Conservation (phyloP, 768 basidiomycete species). For the Phanerodontia chrysosporium region DNA sequence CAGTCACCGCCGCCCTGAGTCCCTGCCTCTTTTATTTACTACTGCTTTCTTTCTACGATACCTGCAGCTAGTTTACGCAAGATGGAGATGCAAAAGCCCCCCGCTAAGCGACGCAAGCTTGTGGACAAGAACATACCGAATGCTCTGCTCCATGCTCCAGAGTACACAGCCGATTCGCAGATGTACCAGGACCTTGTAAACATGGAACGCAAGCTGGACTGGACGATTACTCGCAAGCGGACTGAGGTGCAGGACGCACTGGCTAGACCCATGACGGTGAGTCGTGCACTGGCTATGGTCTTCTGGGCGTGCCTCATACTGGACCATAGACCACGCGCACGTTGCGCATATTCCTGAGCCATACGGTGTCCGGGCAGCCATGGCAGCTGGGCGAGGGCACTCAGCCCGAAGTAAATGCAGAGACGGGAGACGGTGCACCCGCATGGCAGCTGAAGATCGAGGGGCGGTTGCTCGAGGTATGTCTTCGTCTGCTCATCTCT, state of each 20-base stretch:
- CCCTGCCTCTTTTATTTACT: too few relatives aligned
- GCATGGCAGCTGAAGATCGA: conserved; percentile 88
- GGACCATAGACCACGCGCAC: conserved; percentile 71
- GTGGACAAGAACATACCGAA: conserved; percentile 78
- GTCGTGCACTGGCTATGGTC: conserved; percentile 15
- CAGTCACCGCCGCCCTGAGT: too few relatives aligned
- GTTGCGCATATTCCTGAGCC: conserved; percentile 81
- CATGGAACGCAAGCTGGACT: conserved; percentile 89
- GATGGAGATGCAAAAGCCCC: conserved; percentile 13
- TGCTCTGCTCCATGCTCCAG: conserved; percentile 66
- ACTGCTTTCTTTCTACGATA: not conserved
- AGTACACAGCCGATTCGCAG: conserved; percentile 74
- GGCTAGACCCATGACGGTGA: conserved; percentile 64
- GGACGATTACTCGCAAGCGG: conserved; percentile 89
- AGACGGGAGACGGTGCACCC: conserved; percentile 85
- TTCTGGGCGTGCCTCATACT: not conserved
- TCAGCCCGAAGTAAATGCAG: conserved; percentile 46
- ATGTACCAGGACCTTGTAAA: conserved; percentile 86
- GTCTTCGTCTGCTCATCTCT: conserved; percentile 18
- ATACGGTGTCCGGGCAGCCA: conserved; percentile 77
- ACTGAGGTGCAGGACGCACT: conserved; percentile 91
- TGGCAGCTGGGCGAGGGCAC: conserved; percentile 64
- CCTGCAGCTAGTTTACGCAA: not conserved
- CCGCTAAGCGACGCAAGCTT: conserved; percentile 56
- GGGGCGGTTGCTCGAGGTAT: conserved; percentile 78